A percentile compares a stretch with the other conserved stretches of the same genome.
Conservation (phyloP, 257 asterid species). For the Orobanche coerulescens region DNA sequence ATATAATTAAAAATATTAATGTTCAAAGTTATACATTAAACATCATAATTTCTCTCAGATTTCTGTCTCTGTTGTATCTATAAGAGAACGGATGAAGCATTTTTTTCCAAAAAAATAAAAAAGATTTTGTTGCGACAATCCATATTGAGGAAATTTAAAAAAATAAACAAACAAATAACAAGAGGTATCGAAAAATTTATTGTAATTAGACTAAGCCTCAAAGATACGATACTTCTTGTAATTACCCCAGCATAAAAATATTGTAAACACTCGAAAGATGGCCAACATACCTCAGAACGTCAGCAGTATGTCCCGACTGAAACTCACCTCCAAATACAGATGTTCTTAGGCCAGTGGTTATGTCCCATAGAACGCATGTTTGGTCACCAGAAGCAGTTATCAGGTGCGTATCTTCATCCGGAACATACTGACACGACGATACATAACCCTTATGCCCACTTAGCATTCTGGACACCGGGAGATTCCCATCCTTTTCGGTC, state of each 20-base stretch:
- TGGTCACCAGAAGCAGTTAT: constrained; percentile 96
- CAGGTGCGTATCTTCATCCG: constrained; percentile 82
- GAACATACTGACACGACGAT: constrained; percentile 91
- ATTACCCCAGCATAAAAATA: not conserved
- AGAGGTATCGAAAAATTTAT: not conserved
- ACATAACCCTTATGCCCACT: constrained; percentile 95
- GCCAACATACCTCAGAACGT: constrained; percentile 57
- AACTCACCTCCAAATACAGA: constrained; percentile 96
- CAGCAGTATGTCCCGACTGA: constrained; percentile 95
- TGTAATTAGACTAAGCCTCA: not conserved
- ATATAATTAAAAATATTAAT: too few species aligned
- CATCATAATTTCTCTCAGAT: too few species aligned
- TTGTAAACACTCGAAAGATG: constrained; percentile 11
- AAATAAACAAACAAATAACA: not conserved
- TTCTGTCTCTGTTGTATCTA: too few species aligned
- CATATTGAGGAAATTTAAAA: not conserved
- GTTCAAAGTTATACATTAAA: too few species aligned
- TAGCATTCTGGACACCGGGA: constrained; percentile 76
- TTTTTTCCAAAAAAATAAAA: too few species aligned
- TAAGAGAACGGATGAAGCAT: too few species aligned
- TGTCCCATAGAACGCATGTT: constrained; percentile 94
- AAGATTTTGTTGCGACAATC: too few species aligned
- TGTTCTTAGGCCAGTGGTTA: constrained; percentile 85
- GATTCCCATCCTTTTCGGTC: constrained; percentile 72
- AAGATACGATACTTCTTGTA: not conserved